These are phyloP conservation scores for Zizania palustris DNA, from an alignment of 202 grass and related monocot species.

Conservation along the genomic window DNA sequence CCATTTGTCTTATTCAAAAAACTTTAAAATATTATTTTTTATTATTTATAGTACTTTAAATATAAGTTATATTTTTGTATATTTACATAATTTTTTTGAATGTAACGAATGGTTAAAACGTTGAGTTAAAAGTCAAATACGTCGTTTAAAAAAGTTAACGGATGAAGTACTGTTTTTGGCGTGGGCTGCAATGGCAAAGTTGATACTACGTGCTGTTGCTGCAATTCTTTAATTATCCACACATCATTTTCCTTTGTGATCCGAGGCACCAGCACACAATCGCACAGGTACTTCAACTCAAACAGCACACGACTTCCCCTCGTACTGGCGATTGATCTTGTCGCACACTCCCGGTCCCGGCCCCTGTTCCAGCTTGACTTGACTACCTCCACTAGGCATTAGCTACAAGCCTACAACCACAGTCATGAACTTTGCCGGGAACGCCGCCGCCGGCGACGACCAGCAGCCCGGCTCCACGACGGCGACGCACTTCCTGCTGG, in stretches of 20 bases:
- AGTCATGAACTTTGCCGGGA: slow-evolving; percentile 25
- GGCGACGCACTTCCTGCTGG: slow-evolving; percentile 54
- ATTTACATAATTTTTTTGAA: too few species aligned
- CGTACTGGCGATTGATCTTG: not conserved
- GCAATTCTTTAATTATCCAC: not conserved
- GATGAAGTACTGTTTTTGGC: not conserved
- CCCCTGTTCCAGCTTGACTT: not conserved
- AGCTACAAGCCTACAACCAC: not conserved
- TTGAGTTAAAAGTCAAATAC: too few species aligned
- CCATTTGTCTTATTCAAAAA: too few species aligned
- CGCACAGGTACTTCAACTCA: not conserved
- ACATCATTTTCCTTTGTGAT: not conserved
- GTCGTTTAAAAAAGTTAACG: too few species aligned
- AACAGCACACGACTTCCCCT: not conserved
- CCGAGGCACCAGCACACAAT: not conserved
- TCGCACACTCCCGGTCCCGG: not conserved
- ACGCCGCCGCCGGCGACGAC: not conserved
- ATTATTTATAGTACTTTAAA: too few species aligned
- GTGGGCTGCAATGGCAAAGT: not conserved
- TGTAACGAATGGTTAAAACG: too few species aligned
- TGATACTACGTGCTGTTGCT: not conserved
- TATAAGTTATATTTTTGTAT: too few species aligned
- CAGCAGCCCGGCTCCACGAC: not conserved
- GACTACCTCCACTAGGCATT: not conserved
- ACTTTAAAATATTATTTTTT: too few species aligned